phyloP scores from a whole-genome alignment of 75 land plant species.

The Selaginella moellendorffii region DNA sequence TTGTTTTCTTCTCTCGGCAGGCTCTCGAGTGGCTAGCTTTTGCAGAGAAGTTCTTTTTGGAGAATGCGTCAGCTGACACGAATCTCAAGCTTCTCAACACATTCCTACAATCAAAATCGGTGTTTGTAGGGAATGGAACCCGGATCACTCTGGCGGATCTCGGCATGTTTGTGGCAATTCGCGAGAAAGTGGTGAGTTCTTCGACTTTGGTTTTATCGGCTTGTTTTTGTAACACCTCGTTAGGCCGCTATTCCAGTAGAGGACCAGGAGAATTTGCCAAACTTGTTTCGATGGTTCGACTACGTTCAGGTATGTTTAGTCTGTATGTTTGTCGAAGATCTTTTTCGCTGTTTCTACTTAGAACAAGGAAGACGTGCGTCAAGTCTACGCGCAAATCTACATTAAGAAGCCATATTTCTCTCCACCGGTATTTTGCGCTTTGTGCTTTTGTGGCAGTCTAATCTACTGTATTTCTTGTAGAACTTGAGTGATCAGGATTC shows the following conservation, averaged over 20 bases:
- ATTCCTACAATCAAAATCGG: conserved; percentile 37
- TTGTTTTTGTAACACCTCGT: not conserved
- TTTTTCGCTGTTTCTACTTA: conserved; percentile 13
- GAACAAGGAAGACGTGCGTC: conserved; percentile 37
- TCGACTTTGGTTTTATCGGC: not conserved
- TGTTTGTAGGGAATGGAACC: conserved; percentile 52
- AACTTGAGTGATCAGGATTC: too few species aligned
- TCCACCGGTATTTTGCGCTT: conserved; percentile 24
- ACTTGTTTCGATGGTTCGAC: conserved; percentile 80
- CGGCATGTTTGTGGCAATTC: conserved; percentile 43
- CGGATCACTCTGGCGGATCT: conserved; percentile 53
- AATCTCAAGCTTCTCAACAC: conserved; percentile 34
- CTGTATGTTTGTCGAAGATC: not conserved
- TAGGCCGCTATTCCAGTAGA: conserved; percentile 26
- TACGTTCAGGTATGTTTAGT: conserved; percentile 52
- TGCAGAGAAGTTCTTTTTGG: conserved; percentile 28
- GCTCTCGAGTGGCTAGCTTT: conserved; percentile 43
- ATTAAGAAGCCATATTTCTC: conserved; percentile 36
- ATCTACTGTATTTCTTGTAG: too few species aligned
- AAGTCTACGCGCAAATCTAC: conserved; percentile 24
- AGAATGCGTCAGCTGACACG: conserved; percentile 12
- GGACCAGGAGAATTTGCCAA: conserved; percentile 33
- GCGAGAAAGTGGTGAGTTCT: conserved; percentile 38
- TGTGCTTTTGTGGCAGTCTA: not conserved
- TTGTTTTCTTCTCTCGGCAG: conserved; percentile 24